Base-by-base conservation (phyloP, 202 grass and related monocot species). In the Setaria viridis region DNA sequence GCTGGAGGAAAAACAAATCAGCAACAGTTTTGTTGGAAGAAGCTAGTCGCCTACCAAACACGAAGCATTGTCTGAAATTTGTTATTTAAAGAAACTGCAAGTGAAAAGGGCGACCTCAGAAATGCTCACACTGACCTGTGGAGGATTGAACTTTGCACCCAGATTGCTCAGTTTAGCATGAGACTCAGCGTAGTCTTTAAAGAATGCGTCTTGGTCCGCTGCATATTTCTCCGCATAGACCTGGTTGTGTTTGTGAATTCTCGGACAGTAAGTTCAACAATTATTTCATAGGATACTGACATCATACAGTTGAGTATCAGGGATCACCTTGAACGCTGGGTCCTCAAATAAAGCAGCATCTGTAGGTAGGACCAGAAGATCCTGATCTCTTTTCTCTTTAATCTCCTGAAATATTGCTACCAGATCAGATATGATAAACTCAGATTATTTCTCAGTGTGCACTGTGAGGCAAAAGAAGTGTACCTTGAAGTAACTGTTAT, bases 401-500 rank as follows among this genome's bases (percentile, higher is more conserved):
- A 96, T 96, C 54, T 96, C 97, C 97, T 99, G 42, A 78, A 85
- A 57, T 58, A 60, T 80, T 62, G 54, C 48, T 68, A 86, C 6
- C 53, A 47, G 79, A 48, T 85, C 75, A 83, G 78, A 66, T 88
- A 39, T 70, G 70, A 86, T 50, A 73, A 76, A 85, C 29, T 54
- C 48, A 34, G 11, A 73, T 41, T 9, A 78, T 47, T 64, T 56
- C 60, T 46, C 67, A 85, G 34, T 9, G 83, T 70, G 77, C 56
- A 46, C 12, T 72, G 74, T 87, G 49, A 50, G 65, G 11, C 14
- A 62, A 72, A 73, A 74, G 11, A 16, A 29, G 67, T n/a, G 2
- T 76, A 97, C 97, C 83, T 77, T 99, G 87, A 96, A 99, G 76
- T 96, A 99, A 83, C 87, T 99, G 82, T 99, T 96, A 54, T 99